A percentile compares a stretch with the other conserved stretches of the same genome.
phyloP scores from a whole-genome alignment of 257 asterid genomes.

The Solanum bukasovii region DNA sequence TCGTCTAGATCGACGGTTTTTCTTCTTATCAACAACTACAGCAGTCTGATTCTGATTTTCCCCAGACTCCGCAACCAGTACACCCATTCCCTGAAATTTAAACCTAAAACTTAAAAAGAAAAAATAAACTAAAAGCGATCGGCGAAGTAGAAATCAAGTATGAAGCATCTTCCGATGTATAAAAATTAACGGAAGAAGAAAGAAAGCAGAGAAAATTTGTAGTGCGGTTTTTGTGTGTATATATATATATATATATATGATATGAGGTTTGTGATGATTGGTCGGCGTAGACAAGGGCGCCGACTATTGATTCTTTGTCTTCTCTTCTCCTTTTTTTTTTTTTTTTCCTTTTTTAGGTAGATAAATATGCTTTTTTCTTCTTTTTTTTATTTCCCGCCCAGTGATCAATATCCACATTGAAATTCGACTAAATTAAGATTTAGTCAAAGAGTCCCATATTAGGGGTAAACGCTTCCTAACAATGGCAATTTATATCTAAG shows the following conservation, averaged over 20 bases:
- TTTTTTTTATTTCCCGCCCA: too few species aligned
- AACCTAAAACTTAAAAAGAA: not conserved
- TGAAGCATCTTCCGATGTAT: slow-evolving; percentile 19
- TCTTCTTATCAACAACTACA: slow-evolving; percentile 18
- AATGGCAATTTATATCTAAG: too few species aligned
- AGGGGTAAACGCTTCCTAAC: too few species aligned
- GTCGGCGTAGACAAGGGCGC: slow-evolving; percentile 34
- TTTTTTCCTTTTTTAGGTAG: not conserved
- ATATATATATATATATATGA: too few species aligned
- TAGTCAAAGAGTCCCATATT: too few species aligned
- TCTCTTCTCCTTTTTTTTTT: not conserved
- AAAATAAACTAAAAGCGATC: not conserved
- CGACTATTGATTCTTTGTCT: slow-evolving; percentile 20
- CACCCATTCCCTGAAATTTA: slow-evolving; percentile 9
- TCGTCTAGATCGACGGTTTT: slow-evolving; percentile 44
- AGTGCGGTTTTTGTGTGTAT: not conserved
- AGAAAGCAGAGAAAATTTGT: not conserved
- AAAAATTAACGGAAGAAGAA: slow-evolving; percentile 16
- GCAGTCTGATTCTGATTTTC: slow-evolving; percentile 2
- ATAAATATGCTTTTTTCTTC: not conserved
- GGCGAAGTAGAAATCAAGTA: not conserved
- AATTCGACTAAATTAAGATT: too few species aligned
- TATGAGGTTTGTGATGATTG: slow-evolving; percentile 8
- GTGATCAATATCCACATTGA: too few species aligned
- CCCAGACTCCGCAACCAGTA: slow-evolving; percentile 7